Evolutionary conservation across 1,139 yeast genomes (phyloP).

Genomic region (Suhomyces terraborum): DNA sequence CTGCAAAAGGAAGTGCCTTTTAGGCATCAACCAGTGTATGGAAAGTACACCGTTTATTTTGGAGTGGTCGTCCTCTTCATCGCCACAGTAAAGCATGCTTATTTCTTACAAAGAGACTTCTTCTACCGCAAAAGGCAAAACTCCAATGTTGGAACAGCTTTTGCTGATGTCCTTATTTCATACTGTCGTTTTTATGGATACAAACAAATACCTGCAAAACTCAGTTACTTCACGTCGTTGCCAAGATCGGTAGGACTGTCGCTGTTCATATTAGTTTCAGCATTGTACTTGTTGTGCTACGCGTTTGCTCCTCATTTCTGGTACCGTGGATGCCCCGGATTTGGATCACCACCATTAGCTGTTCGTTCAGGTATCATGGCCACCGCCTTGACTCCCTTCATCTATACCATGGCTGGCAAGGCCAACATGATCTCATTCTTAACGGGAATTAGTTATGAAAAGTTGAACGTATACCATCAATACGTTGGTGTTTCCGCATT

Average conservation of each 20-base stretch:
- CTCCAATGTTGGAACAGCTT: slow-evolving; percentile 17
- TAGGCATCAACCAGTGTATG: slow-evolving; percentile 44
- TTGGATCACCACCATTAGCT: slow-evolving; percentile 69
- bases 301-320: slow-evolving; percentile 54
- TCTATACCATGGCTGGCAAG: slow-evolving; percentile 55
- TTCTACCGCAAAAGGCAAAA: slow-evolving; percentile 22
- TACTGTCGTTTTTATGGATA: slow-evolving; percentile 51
- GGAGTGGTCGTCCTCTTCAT: slow-evolving; percentile 40
- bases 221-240: slow-evolving; percentile 44
- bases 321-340: slow-evolving; percentile 57
- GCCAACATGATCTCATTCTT: slow-evolving; percentile 49
- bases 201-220: slow-evolving; percentile 42
- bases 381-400: slow-evolving; percentile 54
- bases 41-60: slow-evolving; percentile 49
- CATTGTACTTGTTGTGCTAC: slow-evolving; percentile 49
- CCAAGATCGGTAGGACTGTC: slow-evolving; percentile 55
- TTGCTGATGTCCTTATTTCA: slow-evolving; percentile 37
- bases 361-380: slow-evolving; percentile 57
- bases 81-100: slow-evolving; percentile 41
- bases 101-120: slow-evolving; percentile 39
- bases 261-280: slow-evolving; percentile 40
- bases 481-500: slow-evolving; percentile 50
- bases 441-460: slow-evolving; percentile 61
- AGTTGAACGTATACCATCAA: slow-evolving; percentile 54
- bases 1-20: slow-evolving; percentile 47